These are phyloP conservation scores for Kluyveromyces starmeri DNA, from an alignment of 805 yeast species.

Conservation along the genomic window DNA sequence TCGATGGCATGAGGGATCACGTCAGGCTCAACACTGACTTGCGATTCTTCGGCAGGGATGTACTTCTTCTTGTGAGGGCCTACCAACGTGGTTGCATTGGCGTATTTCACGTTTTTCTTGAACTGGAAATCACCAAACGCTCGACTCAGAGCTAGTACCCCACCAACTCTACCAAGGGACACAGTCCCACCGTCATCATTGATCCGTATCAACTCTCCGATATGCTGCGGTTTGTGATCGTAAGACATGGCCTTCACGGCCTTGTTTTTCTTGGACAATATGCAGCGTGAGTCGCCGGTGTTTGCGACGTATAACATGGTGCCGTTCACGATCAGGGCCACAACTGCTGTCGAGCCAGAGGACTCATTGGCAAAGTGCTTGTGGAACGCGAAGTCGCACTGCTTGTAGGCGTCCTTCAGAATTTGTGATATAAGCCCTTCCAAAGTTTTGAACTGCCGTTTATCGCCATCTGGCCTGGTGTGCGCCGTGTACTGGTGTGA, in stretches of 20 bases:
- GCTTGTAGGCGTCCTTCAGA: slow-evolving; percentile 37
- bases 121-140: slow-evolving; percentile 76
- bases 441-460: slow-evolving; percentile 22
- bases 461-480: slow-evolving; percentile 3
- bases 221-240: slow-evolving; percentile 92
- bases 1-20: slow-evolving; percentile 46
- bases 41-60: slow-evolving; percentile 56
- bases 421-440: slow-evolving; percentile 31
- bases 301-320: slow-evolving; percentile 50
- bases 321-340: slow-evolving; percentile 37
- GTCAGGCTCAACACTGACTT: slow-evolving; percentile 76
- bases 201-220: slow-evolving; percentile 86
- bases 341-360: slow-evolving; percentile 47
- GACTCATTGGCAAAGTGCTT: slow-evolving; percentile 31
- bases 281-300: slow-evolving; percentile 69
- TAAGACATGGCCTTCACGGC: slow-evolving; percentile 59
- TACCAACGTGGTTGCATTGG: slow-evolving; percentile 29
- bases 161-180: slow-evolving; percentile 89
- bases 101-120: slow-evolving; percentile 31
- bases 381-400: slow-evolving; percentile 38
- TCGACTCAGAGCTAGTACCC: slow-evolving; percentile 84
- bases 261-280: slow-evolving; percentile 37
- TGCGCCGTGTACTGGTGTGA: slow-evolving; percentile 4
- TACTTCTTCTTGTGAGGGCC: slow-evolving; percentile 6
- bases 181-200: slow-evolving; percentile 93